These are phyloP conservation scores for Epichloe coenophiala DNA, from an alignment of 2,329 filamentous ascomycete genomes.

Conservation along the genomic window DNA sequence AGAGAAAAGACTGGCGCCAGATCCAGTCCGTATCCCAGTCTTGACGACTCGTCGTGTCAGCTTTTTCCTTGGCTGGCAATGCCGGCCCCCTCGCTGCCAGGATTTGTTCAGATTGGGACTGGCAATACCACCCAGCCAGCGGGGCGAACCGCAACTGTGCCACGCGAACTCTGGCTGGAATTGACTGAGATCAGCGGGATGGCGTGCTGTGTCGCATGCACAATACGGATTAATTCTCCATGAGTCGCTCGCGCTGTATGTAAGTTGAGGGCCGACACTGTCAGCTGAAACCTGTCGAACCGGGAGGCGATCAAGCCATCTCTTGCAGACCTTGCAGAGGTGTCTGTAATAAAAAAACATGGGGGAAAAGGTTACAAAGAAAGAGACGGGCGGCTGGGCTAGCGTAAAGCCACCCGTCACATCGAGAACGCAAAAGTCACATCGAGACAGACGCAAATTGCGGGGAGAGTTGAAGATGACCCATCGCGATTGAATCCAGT, in stretches of 20 bases:
- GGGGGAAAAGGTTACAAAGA: background rate
- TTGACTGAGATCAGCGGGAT: background rate
- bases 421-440: background rate
- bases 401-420: too few relatives aligned
- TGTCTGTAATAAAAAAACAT: background rate
- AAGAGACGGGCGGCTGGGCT: too few relatives aligned
- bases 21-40: background rate
- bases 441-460: too few relatives aligned
- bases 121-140: background rate
- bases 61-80: background rate
- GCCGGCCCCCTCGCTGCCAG: background rate
- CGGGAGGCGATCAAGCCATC: background rate
- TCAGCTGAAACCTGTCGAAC: background rate
- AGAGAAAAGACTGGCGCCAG: background rate
- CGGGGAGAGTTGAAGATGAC: too few relatives aligned
- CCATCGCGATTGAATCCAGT: too few relatives aligned
- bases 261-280: background rate
- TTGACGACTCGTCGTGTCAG: background rate
- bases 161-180: background rate
- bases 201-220: background rate
- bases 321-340: background rate
- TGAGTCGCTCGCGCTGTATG: background rate
- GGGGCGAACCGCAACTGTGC: conserved; percentile 1
- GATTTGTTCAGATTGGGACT: background rate
- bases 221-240: background rate